Base-by-base conservation (phyloP, 192 early-diverging fungal genomes). In the Rhizophagus prolifer region DNA sequence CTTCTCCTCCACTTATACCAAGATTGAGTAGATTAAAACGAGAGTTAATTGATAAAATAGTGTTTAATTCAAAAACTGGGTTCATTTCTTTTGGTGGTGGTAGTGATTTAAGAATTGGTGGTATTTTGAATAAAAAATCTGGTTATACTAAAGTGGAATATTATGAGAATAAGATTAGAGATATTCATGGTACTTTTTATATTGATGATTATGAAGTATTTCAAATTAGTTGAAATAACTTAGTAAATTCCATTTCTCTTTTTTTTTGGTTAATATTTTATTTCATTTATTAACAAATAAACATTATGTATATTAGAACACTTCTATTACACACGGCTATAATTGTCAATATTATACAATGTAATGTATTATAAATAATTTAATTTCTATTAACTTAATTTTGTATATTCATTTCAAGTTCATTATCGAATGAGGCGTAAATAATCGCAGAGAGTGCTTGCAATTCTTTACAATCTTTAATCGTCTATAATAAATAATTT, bases 401-500 rank as follows among this genome's bases (percentile, higher is more conserved):
- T 44, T 44, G 41, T 44, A 44, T 12, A 44, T 44, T 44, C 10
- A 44, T 12, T 44, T 2, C 41, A 9, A 2, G 0, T 44, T 44
- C 41, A 6, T 84, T 68, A 16, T 84, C 87, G 74, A 90, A 88
- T 58, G 91, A 89, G 0, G 92, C 90, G 77, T 94, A 94, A 34
- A 94, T 88, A 14, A 91, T 86, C 3, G 92, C 93, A 21, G 92
- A 91, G 50, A 94, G 88, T 3, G 90, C 92, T 76, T 93, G 91
- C 26, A 94, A 79, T 72, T 94, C 92, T 78, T 90, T 91, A 61
- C 90, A 86, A 61, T 90, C 86, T 31, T 88, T 86, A 76, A 94
- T 88, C 64, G 70, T 76, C 85, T 86, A 28, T 31, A n/a, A 59
- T 34, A 38, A 72, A 54, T 16, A 31, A 72, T 59, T 44, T 30